phyloP scores from a whole-genome alignment of 208 protist genomes.

The Novymonas esmeraldas region DNA sequence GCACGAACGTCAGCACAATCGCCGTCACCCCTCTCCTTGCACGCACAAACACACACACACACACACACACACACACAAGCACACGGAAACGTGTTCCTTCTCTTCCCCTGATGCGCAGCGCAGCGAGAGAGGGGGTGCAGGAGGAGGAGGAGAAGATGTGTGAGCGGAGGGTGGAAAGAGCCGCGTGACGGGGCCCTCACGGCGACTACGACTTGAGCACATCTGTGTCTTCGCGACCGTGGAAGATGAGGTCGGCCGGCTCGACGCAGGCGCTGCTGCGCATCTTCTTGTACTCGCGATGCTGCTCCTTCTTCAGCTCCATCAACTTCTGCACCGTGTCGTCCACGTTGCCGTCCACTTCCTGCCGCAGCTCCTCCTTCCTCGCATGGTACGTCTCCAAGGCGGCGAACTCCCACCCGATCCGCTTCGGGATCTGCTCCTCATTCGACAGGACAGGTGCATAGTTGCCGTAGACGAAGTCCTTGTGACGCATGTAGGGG shows the following conservation, averaged over 20 bases:
- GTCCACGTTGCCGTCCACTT: constrained; percentile 65
- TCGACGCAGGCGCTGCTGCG: constrained; percentile 33
- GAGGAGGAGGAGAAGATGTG: too few species aligned
- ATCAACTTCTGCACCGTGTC: constrained; percentile 77
- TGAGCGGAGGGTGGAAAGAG: too few species aligned
- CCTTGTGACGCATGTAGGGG: constrained; percentile 86
- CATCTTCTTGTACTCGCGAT: constrained; percentile 38
- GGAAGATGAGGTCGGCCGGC: constrained; percentile 65
- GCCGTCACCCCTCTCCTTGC: too few species aligned
- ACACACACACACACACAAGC: too few species aligned
- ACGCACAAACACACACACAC: too few species aligned
- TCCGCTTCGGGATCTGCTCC: constrained; percentile 44
- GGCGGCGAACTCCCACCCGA: constrained; percentile 63
- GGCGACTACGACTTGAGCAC: constrained; percentile 33
- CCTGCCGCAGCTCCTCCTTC: constrained; percentile 75
- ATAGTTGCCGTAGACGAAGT: constrained; percentile 80
- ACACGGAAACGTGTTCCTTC: too few species aligned
- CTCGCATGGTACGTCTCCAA: constrained; percentile 58
- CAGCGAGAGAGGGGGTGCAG: too few species aligned
- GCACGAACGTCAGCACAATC: too few species aligned
- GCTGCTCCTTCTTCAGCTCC: constrained; percentile 42
- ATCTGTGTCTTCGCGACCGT: constrained; percentile 39
- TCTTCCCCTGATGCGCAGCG: too few species aligned
- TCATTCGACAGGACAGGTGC: constrained; percentile 37
- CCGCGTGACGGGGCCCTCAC: too few species aligned